Base-by-base conservation (phyloP, 179 eudicot species). In the Patellifolia procumbens region DNA sequence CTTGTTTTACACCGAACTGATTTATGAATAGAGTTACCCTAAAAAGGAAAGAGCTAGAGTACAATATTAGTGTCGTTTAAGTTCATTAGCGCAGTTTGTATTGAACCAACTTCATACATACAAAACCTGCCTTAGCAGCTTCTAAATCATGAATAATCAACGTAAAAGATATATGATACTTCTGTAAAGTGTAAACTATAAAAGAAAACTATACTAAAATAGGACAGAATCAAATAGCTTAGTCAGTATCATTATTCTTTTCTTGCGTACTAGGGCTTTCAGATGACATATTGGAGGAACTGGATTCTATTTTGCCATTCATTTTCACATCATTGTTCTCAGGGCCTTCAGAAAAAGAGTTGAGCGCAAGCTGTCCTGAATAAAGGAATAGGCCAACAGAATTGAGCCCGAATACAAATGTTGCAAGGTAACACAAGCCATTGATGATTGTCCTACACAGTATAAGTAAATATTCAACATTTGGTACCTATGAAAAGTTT, bases 351-450 rank as follows among this genome's bases (percentile, higher is more conserved):
- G 58, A 83, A 7, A 92, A 29, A 15, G 97, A 91, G 81, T 84
- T 86, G 52, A 92, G 52, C 22, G 91, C 89, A 20, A 92, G 90
- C 83, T 92, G 92, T 32, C 89, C 94, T 7, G 98, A 86, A 75
- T 88, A 92, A 60, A 92, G 84, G 73, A 94, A 70, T 58, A 92
- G 73, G 39, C 98, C 98, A 5, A 91, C 32, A 8, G 94, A 76
- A 53, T 94, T 94, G 86, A 89, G 48, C 63, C 97, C 98, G 39
- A 94, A 92, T 34, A 94, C 89, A 70, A 90, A 92, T 51, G 98
- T 94, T 31, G 98, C 98, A 64, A 94, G 96, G 86, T 94, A 94
- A 80, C 97, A 94, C 70, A 94, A 16, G 32, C 97, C 98, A 52
- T 88, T 94, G 60, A 91, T 83, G 10, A 94, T 88, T 19, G 97